These are phyloP conservation scores for Cyathus olla DNA, from an alignment of 1,284 basidiomycete species.

Conservation along the genomic window DNA sequence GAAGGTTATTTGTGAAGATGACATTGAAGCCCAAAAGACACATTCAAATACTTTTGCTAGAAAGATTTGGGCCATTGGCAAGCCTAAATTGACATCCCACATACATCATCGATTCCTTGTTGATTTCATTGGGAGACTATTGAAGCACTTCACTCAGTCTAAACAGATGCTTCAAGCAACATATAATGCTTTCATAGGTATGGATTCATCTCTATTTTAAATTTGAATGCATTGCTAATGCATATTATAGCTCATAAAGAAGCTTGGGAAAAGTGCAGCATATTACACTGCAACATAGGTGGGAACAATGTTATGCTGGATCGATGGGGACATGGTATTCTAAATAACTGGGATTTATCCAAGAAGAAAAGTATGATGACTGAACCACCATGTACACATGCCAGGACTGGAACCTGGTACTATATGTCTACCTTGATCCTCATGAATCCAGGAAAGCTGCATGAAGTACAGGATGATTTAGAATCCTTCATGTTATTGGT, in stretches of 20 bases:
- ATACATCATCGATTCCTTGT: conserved; percentile 12
- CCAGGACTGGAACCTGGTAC: conserved; percentile 44
- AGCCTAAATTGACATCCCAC: neutral
- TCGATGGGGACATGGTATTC: conserved; percentile 24
- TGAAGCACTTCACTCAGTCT: conserved; percentile 11
- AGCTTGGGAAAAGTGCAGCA: conserved; percentile 27
- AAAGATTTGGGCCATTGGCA: neutral
- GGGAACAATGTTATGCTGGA: conserved; percentile 43
- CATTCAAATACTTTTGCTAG: conserved; percentile 11
- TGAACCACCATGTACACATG: conserved; percentile 2
- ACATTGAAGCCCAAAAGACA: conserved; percentile 16
- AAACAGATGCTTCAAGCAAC: conserved; percentile 20
- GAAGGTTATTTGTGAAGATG: conserved; percentile 22
- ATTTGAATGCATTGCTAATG: neutral
- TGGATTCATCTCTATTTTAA: neutral
- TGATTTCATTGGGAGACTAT: conserved; percentile 7
- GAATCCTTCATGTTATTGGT: conserved; percentile 46
- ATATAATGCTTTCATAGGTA: conserved; percentile 27
- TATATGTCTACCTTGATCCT: conserved; percentile 40
- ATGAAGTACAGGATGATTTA: conserved; percentile 42
- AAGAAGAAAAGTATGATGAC: conserved; percentile 10
- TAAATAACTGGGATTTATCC: conserved; percentile 49
- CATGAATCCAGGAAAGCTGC: conserved; percentile 9
- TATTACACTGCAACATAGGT: conserved; percentile 49
- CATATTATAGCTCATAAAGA: conserved; percentile 28